A percentile compares a stretch with the other conserved stretches of the same genome.
Conservation (phyloP, 768 basidiomycete genomes). For the Asterophora lycoperdoides region DNA sequence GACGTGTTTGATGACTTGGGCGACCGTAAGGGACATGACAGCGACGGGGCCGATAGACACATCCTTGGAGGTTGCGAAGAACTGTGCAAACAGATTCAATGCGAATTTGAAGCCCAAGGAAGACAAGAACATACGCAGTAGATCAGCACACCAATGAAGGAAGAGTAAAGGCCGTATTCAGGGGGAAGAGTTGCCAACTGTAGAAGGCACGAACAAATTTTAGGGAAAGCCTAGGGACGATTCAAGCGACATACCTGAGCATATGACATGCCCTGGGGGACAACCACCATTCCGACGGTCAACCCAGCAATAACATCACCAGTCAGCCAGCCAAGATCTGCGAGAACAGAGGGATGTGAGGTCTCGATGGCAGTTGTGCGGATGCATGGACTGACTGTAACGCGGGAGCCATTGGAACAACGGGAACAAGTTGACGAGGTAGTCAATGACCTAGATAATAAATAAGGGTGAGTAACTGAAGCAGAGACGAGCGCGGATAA, state of each 20-base stretch:
- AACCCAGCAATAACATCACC: conserved; percentile 89
- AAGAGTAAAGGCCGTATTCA: conserved; percentile 92
- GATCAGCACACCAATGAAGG: conserved; percentile 80
- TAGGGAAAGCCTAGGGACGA: neutral
- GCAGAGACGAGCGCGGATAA: neutral
- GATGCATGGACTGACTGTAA: conserved; percentile 58
- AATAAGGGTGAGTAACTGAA: conserved; percentile 1
- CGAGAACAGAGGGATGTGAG: neutral
- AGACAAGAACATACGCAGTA: conserved; percentile 60
- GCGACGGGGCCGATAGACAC: conserved; percentile 99
- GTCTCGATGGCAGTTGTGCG: conserved; percentile 1
- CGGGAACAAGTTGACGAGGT: conserved; percentile 76
- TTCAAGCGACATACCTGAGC: conserved; percentile 47
- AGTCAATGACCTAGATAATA: conserved; percentile 47
- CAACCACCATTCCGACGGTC: conserved; percentile 93
- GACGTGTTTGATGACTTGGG: conserved; percentile 74
- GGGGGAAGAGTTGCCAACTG: conserved; percentile 81
- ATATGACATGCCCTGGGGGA: conserved; percentile 93
- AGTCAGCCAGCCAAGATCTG: conserved; percentile 74
- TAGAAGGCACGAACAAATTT: neutral
- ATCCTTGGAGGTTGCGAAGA: conserved; percentile 97
- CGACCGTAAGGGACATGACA: conserved; percentile 90
- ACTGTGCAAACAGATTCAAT: conserved; percentile 33
- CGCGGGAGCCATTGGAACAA: conserved; percentile 81
- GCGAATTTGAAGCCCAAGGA: neutral